Conservation (phyloP, 2,329 filamentous ascomycete genomes). For the Cladosporium phlei region DNA sequence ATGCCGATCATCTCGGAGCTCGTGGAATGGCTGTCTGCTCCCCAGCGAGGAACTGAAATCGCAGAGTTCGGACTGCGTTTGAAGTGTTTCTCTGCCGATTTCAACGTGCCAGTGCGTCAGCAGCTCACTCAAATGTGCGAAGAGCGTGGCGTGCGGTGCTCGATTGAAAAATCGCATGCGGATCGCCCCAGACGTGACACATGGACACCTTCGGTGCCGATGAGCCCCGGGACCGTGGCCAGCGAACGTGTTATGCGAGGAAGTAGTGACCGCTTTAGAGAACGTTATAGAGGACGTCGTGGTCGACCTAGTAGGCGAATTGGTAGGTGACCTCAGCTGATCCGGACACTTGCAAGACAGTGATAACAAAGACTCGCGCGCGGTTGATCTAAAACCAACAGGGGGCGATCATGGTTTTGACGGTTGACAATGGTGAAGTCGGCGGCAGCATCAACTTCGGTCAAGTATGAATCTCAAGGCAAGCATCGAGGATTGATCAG, state of each 20-base stretch:
- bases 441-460: background rate
- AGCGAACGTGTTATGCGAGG: no score
- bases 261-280: background rate
- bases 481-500: background rate
- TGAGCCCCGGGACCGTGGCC: background rate
- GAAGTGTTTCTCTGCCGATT: background rate
- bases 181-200: background rate
- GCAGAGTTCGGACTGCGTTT: constrained; percentile 6
- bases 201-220: no score
- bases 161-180: constrained; percentile 1
- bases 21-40: constrained; percentile 2
- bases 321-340: no score
- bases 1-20: background rate
- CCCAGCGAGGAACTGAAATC: background rate
- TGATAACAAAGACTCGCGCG: no score
- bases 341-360: no score
- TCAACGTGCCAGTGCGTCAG: constrained; percentile 1
- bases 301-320: background rate
- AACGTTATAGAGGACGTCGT: background rate
- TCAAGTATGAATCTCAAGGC: background rate
- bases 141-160: background rate
- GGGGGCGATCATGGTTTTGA: no score
- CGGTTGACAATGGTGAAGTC: background rate
- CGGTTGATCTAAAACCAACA: no score
- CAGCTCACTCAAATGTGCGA: constrained; percentile 1